These are phyloP conservation scores for Coelastrella sp. DNA, from an alignment of 139 green algal species.

Conservation along the genomic window DNA sequence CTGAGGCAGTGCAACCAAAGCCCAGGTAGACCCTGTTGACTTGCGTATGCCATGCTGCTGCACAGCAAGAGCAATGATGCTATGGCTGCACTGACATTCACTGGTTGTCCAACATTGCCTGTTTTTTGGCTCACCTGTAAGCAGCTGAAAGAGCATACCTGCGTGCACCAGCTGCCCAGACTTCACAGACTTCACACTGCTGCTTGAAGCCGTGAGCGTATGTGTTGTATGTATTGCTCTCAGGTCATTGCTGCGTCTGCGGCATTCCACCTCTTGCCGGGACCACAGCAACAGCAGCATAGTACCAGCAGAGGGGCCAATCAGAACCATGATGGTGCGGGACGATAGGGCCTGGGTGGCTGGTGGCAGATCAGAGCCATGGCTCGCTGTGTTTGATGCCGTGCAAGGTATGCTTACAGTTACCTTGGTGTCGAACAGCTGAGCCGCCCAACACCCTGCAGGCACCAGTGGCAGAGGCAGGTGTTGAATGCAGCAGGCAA, in stretches of 20 bases:
- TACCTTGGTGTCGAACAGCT: neutral
- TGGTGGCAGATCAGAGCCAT: constrained; percentile 49
- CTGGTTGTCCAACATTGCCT: too few relatives aligned
- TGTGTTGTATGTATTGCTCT: neutral
- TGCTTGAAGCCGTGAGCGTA: neutral
- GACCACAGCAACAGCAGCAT: neutral
- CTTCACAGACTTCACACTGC: too few relatives aligned
- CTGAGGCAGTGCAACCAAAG: neutral
- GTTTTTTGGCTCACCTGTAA: too few relatives aligned
- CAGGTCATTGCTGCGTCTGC: neutral
- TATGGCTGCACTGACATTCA: too few relatives aligned
- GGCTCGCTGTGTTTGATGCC: constrained; percentile 60
- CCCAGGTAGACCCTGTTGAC: neutral
- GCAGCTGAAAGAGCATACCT: too few relatives aligned
- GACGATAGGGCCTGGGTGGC: constrained; percentile 56
- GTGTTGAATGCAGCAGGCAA: too few relatives aligned
- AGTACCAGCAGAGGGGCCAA: constrained; percentile 5
- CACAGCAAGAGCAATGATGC: too few relatives aligned
- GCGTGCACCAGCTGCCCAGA: too few relatives aligned
- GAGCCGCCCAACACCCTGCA: too few relatives aligned
- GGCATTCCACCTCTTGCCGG: neutral
- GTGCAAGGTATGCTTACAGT: constrained; percentile 36
- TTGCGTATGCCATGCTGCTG: too few relatives aligned
- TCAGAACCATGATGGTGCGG: constrained; percentile 46
- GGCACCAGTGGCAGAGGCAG: too few relatives aligned